Base-by-base conservation (phyloP, 2,329 filamentous ascomycete species). In the Venturia carpophila region DNA sequence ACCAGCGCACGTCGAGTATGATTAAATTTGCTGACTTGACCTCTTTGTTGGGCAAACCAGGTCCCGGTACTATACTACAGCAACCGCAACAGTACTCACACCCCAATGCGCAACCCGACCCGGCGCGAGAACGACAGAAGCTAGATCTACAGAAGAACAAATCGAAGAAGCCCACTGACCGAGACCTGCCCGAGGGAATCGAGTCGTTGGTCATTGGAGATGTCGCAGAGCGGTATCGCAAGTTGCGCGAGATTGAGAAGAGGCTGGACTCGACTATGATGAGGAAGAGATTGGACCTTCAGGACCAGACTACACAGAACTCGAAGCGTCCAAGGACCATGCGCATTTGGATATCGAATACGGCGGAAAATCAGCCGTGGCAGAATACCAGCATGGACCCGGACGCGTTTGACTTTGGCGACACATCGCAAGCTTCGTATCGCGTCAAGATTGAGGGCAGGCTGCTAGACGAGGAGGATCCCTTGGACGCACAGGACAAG, bases 341-440 rank as follows among this genome's bases (percentile, higher is more conserved):
- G 76, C 89, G 93, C 68, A 84, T 99, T 68, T 97, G 92, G 92
- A 87, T 99, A 71, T 92, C 87, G 71, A 99, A 99, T 76, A 96
- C 92, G 0, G 91, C 88, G 42, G 91, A 97, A 75, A 91, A 94
- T 72, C 94, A 99, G 77, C 87, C 89, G 41, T 97, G 94, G 94
- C 94, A 99, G 77, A 83, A 82, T 47, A 84, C 82, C 70, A 81
- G 80, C 49, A 79, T 88, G 67, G 87, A 87, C 67, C 83, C 87
- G 13, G 87, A 93, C 73, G 85, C 84, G 43, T 94, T 94, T 69
- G 92, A 95, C 73, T 92, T 96, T 72, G 87, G 86, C 64, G 86
- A 87, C 63, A 91, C 86, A 68, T 82, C 84, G 69, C 88, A 92
- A 70, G 89, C 91, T 2, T 89, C 87, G 13, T 99, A 92, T 75